Percentiles rank a stretch among this genome's conserved stretches.
Conservation (phyloP, 495 filamentous ascomycete genomes). For the Ramalina intermedia region DNA sequence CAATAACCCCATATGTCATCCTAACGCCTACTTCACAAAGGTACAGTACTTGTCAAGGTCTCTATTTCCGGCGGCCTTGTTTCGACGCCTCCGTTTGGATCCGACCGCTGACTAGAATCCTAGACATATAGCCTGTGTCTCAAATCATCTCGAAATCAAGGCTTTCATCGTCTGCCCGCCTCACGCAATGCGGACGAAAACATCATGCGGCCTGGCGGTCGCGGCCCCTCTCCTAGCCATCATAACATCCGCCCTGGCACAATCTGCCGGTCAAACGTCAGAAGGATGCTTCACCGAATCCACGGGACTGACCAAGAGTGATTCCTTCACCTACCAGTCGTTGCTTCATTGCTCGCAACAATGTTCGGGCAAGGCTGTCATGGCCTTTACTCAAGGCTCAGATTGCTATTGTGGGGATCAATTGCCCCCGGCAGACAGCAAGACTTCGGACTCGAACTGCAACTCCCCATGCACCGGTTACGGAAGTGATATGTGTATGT, state of each 20-base stretch:
- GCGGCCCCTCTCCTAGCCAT: conserved; percentile 6
- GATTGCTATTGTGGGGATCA: conserved; percentile 34
- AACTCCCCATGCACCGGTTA: conserved; percentile 29
- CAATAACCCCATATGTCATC: too few species aligned
- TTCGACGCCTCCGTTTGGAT: too few species aligned
- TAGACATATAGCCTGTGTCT: too few species aligned
- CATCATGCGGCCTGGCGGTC: not conserved
- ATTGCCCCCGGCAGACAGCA: conserved; percentile 26
- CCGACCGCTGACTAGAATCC: too few species aligned
- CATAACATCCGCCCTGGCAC: conserved; percentile 18
- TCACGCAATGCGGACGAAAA: conserved; percentile 4
- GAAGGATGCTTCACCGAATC: conserved; percentile 27
- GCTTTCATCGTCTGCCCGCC: too few species aligned
- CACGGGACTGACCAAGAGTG: conserved; percentile 20
- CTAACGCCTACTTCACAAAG: too few species aligned
- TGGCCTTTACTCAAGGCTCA: conserved; percentile 27
- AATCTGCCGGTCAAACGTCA: conserved; percentile 14
- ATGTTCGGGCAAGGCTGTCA: conserved; percentile 28
- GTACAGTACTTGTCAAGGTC: too few species aligned
- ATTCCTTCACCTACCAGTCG: conserved; percentile 33
- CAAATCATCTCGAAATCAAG: too few species aligned
- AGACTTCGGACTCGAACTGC: conserved; percentile 26
- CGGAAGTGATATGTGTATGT: conserved; percentile 33
- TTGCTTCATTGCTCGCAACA: conserved; percentile 30
- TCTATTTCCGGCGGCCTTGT: too few species aligned